Evolutionary conservation across 2,329 filamentous ascomycete genomes (phyloP), one percentile per base, ranked within the genome.

Genomic region (Hymenoscyphus albidus): DNA sequence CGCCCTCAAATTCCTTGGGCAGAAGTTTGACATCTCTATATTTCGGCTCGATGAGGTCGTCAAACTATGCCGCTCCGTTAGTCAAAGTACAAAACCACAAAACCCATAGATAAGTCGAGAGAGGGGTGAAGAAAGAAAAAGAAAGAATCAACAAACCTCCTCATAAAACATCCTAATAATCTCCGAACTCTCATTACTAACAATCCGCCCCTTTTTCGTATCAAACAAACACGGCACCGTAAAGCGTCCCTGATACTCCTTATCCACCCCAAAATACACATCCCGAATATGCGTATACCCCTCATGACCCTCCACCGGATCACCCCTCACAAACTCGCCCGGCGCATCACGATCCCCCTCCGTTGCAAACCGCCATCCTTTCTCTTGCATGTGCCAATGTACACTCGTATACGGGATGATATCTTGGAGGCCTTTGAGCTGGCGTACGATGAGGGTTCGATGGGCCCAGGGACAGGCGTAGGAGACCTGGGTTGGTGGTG

Each of bases 351-450:
- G 78, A 67, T 90, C 88, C 18, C 84, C 83, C 0, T 80, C 18
- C 0, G 82, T 85, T 5, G 81, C 84, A 71, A 91, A 91, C 27
- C 86, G 83, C 88, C 88, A 91, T 61, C 88, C 86, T 39, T 82
- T 80, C 57, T 87, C 75, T 35, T 77, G 83, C 80, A 98, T 87
- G 73, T 97, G 89, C 94, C 74, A 75, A 57, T 75, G 74, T 13
- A 75, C 74, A 22, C 67, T 67, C 0, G 74, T 75, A 55, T 64
- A 75, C 22, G 84, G 83, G 70, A 99, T 88, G 69, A 95, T 84
- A 64, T 96, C 89, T 72, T 98, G 91, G 0, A 99, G 83, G 0
- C 94, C 95, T 81, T 98, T 99, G 73, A 99, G 84, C 76, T 92
- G 89, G 65, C 94, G 85, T 2, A 91, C 90, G 70, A 98, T 97